Conservation (phyloP, 139 green algal species). For the Tetraselmis striata region DNA sequence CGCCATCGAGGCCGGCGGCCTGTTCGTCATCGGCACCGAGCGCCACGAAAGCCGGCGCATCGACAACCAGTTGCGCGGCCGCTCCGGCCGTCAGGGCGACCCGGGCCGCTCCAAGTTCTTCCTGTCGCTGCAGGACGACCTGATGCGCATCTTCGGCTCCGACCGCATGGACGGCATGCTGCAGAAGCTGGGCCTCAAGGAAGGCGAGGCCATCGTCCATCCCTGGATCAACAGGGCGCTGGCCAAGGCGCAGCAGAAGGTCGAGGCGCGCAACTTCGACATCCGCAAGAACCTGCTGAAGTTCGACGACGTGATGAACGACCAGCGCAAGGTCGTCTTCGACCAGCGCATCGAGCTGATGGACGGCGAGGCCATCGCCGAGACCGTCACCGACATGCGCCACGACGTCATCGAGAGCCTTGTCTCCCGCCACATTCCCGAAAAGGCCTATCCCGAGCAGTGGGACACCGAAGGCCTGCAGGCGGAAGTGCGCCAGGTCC, state of each 20-base stretch:
- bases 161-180: slow-evolving; percentile 38
- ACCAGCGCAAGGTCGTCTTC: slow-evolving; percentile 4
- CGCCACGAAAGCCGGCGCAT: slow-evolving; percentile 91
- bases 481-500: no score
- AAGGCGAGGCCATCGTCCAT: slow-evolving; percentile 41
- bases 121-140: slow-evolving; percentile 41
- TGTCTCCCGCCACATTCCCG: no score
- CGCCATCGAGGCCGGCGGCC: slow-evolving; percentile 65
- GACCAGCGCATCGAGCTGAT: not conserved
- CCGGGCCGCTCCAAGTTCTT: slow-evolving; percentile 75
- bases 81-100: slow-evolving; percentile 72
- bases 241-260: slow-evolving; percentile 50
- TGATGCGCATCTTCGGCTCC: slow-evolving; percentile 48
- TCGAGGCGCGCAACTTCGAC: slow-evolving; percentile 14
- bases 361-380: no score
- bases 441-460: no score
- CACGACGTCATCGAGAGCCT: no score
- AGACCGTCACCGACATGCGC: no score
- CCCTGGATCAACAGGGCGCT: slow-evolving; percentile 44
- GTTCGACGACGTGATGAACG: slow-evolving; percentile 11
- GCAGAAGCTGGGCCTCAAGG: slow-evolving; percentile 29
- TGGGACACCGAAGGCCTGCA: no score
- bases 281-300: slow-evolving; percentile 9
- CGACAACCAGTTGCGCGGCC: slow-evolving; percentile 93
- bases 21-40: slow-evolving; percentile 97